Evolutionary conservation across 768 basidiomycete genomes (phyloP), one percentile per base, ranked within the genome.

Genomic region (Arthromyces matolae): DNA sequence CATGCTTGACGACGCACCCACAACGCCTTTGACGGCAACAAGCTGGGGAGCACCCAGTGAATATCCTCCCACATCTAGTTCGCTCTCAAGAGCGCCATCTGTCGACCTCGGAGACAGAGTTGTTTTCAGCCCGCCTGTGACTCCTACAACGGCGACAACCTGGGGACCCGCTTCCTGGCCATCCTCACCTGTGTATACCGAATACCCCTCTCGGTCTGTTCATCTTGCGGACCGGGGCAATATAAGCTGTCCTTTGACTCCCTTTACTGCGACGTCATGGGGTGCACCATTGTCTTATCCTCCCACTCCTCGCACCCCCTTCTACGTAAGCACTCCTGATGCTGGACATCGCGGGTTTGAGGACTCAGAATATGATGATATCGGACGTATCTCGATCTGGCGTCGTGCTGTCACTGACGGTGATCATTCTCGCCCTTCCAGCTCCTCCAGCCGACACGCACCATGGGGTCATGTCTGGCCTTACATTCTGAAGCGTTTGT

Each of bases 1-100:
- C 28, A 71, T 78, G 63, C 59, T 75, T 16, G 81, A 83, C 25
- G 75, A 81, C 54, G 63, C 58, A 9, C 82, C 82, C 2, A 65
- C 64, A 4, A 79, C 80, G 22, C 79, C 77, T 14, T 64, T 68
- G 25, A 78, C 75, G 2, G 64, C 68, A 6, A 75, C 72, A 5
- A 70, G 68, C 54, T 77, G 75, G 77, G 76, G 77, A 18, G 64
- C 74, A 5, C 65, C 71, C 8, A 56, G 63, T 23, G 68, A 60
- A 12, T 66, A 54, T 48, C 68, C 71, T 4, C 43, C 64, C 2
- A 65, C 68, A 2, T 65, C 68, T 19, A 36, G 43, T 12, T 57
- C 49, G 43, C 56, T 55, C 23, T 62, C 62, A 46, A 60, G 53
- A 39, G 48, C 62, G n/a, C 50, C 70, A 5, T 76, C 79, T n/a